Evolutionary conservation across 768 basidiomycete genomes (phyloP), one percentile per base, ranked within the genome.

Genomic region (Termitomyces bulborhizus): DNA sequence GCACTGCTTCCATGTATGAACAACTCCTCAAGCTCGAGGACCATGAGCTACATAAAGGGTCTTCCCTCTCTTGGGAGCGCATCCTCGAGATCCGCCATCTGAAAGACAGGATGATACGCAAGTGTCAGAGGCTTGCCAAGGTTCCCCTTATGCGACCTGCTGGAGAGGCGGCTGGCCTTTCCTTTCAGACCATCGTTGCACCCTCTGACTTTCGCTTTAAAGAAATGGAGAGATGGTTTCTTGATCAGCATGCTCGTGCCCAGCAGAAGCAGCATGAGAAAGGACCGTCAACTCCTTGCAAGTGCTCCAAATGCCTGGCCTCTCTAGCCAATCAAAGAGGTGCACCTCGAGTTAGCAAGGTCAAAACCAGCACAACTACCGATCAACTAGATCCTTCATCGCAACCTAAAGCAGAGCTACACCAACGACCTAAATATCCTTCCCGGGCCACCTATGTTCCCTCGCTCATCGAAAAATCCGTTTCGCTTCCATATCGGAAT

Each of bases 91-190:
- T 90, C 46, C 85, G 87, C 13, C 87, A 82, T 59, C 74, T 90
- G 63, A 90, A 90, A 72, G 87, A 90, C 66, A 80, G 88, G 56
- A 88, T 89, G 86, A 82, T 88, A 58, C 84, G 86, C 67, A 90
- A 89, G 63, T 88, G 85, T 65, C 82, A 83, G 60, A 81, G 84
- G 53, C 70, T 88, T 43, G 78, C 81, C 44, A 81, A 77, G 58
- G 68, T 68, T 53, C 70, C 77, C 12, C 65, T 73, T 15, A 12
- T 39, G 15, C 53, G 46, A 24, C 39, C 49, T 37, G 21, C 45
- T 4, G 56, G 54, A 24, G 73, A 48, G 67, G 74, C 34, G 66
- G 68, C 16, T 69, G 74, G 36, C 4, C 56, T 60, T 51, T 72
- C 78, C 32, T 88, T 88, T 68, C 82, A 83, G 58, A 84, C 85